Evolutionary conservation across 2,329 filamentous ascomycete species (phyloP), one percentile per base, ranked within the genome.

Genomic region (Monosporascus sp.): DNA sequence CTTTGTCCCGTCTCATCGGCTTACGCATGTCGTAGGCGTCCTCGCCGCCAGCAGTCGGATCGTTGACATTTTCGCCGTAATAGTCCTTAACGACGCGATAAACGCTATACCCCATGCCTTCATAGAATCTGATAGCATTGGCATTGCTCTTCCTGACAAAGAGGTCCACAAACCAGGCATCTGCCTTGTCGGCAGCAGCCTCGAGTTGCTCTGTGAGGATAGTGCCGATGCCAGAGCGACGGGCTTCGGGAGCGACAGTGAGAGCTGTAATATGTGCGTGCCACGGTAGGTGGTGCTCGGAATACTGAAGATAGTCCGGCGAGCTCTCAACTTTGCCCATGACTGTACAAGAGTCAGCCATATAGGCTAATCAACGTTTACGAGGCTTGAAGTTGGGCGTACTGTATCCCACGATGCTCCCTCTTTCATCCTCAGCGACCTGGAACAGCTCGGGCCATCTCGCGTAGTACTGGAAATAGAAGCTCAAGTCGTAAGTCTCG

Each of bases 1-100:
- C 81, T 69, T 80, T 82, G 72, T 99, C 94, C 65, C 92, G 82
- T 71, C 82, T 88, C 74, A 93, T 83, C 38, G 90, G 83, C 70
- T 97, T 97, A 59, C 94, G 84, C 94, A 99, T 99, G 73, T 99
- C 94, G 69, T 90, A 94, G 18, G 93, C 94, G 75, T 97, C 93
- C 71, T 96, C 91, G 49, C 83, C 82, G 17, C 75, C 75, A 55
- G 80, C 76, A 9, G 78, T 82, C 3, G 83, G 82, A 51, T 84
- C 81, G 50, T 75, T 80, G 31, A 85, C 81, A 67, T 95, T 89
- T 67, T 97, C 92, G 58, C 88, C 90, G 66, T 99, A 99, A 71
- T 99, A 99, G 63, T 88, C 88, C 62, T 90, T 85, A 45, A 99
- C 93, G 9, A 90, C 83, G 46, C 94, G 81, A 72, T 88, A 99